Evolutionary conservation across 768 basidiomycete genomes (phyloP).

Genomic region (Termitomyces sp.): DNA sequence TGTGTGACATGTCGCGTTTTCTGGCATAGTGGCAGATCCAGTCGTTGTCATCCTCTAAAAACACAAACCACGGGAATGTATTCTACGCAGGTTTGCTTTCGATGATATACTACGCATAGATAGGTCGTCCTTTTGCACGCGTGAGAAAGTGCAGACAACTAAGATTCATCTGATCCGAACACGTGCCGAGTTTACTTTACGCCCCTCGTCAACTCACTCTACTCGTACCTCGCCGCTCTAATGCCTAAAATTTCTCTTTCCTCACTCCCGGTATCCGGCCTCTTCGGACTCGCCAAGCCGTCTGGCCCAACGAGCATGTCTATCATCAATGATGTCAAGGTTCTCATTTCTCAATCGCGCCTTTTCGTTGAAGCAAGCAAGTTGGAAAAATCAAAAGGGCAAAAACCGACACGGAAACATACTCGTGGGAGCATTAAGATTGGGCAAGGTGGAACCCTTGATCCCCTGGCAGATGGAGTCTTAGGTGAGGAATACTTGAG

Average conservation of each 20-base stretch:
- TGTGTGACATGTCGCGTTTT: slow-evolving; percentile 16
- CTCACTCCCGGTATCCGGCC: slow-evolving; percentile 62
- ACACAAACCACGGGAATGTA: too few relatives aligned
- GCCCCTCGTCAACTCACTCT: slow-evolving; percentile 13
- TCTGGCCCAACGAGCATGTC: slow-evolving; percentile 93
- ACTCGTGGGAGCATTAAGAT: slow-evolving; percentile 62
- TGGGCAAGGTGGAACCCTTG: slow-evolving; percentile 92
- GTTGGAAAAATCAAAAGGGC: slow-evolving; percentile 45
- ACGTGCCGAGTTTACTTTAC: too few relatives aligned
- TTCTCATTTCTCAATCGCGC: slow-evolving; percentile 67
- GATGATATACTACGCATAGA: too few relatives aligned
- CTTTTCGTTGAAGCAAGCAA: slow-evolving; percentile 71
- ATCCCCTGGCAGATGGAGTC: slow-evolving; percentile 95
- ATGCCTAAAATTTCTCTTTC: slow-evolving; percentile 67
- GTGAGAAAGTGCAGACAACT: too few relatives aligned
- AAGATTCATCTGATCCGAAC: too few relatives aligned
- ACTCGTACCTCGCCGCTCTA: not conserved
- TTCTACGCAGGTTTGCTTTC: too few relatives aligned
- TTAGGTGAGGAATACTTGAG: slow-evolving; percentile 50
- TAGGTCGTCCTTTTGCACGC: too few relatives aligned
- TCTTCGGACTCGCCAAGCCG: slow-evolving; percentile 90
- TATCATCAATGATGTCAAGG: slow-evolving; percentile 79
- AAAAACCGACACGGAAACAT: slow-evolving; percentile 36
- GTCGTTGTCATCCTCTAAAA: too few relatives aligned
- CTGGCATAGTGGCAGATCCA: too few relatives aligned